A percentile compares a stretch with the other conserved stretches of the same genome.
phyloP scores from a whole-genome alignment of 768 basidiomycete species.

The Mycena sanguinolenta region DNA sequence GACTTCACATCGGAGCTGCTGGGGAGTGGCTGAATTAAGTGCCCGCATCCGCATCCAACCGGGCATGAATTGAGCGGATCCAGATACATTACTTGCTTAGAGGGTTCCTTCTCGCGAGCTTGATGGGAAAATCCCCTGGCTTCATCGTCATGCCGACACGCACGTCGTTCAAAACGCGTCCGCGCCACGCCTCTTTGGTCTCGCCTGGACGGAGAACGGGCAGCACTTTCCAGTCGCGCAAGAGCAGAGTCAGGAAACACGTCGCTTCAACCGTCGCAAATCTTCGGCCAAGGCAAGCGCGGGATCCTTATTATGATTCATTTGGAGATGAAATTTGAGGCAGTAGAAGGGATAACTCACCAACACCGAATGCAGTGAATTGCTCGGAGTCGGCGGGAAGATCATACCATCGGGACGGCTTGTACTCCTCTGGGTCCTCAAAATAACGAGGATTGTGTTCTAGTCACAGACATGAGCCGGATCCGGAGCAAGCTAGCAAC shows the following conservation, averaged over 20 bases:
- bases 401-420: slow-evolving; percentile 66
- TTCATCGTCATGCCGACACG: not conserved
- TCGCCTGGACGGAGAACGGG: slow-evolving; percentile 12
- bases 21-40: too few relatives aligned
- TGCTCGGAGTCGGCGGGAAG: slow-evolving; percentile 55
- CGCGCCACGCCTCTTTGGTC: slow-evolving; percentile 22
- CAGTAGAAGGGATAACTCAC: slow-evolving; percentile 11
- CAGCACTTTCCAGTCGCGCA: slow-evolving; percentile 15
- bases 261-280: slow-evolving; percentile 17
- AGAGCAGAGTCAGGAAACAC: not conserved
- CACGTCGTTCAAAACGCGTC: not conserved
- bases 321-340: not conserved
- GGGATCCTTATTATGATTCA: slow-evolving; percentile 5
- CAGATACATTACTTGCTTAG: too few relatives aligned
- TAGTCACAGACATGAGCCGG: slow-evolving; percentile 41
- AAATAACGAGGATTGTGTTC: slow-evolving; percentile 67
- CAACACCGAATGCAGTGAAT: slow-evolving; percentile 61
- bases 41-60: too few relatives aligned
- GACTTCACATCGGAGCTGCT: too few relatives aligned
- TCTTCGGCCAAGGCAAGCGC: slow-evolving; percentile 25
- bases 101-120: not conserved
- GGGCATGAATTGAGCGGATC: too few relatives aligned
- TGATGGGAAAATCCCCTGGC: not conserved
- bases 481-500: not conserved
- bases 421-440: slow-evolving; percentile 60